Percentiles rank a stretch among this genome's conserved stretches.
Evolutionary conservation across 1,284 basidiomycete species (phyloP).

Genomic region (Leccinum proliferum): DNA sequence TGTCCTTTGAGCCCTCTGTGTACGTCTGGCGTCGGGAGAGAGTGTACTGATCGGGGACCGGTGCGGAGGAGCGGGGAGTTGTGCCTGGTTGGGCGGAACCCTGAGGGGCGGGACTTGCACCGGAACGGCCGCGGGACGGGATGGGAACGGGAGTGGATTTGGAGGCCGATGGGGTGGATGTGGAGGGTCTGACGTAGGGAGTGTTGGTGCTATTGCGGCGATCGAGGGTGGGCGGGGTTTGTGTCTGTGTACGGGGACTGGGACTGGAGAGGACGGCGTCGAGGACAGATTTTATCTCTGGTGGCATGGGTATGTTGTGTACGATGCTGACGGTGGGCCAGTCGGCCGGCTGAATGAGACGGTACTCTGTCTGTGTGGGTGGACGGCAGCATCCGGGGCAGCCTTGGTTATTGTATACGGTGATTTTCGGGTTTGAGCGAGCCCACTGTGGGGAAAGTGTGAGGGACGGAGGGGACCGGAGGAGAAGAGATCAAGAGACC

Average conservation of each 20-base stretch:
- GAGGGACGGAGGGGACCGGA: constrained; percentile 27
- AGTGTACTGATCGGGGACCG: constrained; percentile 36
- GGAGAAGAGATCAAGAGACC: constrained; percentile 36
- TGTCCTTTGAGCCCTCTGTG: constrained; percentile 41
- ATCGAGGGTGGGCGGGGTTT: constrained; percentile 35
- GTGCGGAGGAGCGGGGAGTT: constrained; percentile 29
- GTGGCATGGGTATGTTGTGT: constrained; percentile 62
- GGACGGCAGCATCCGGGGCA: constrained; percentile 83
- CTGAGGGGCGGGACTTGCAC: constrained; percentile 29
- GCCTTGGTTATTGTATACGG: constrained; percentile 61
- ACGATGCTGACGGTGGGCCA: constrained; percentile 73
- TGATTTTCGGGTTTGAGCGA: constrained; percentile 46
- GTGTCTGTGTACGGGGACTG: constrained; percentile 20
- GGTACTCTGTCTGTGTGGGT: constrained; percentile 51
- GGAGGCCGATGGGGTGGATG: constrained; percentile 17
- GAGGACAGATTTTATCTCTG: constrained; percentile 60
- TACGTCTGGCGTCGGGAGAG: constrained; percentile 43
- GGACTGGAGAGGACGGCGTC: constrained; percentile 43
- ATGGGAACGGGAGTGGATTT: constrained; percentile 31
- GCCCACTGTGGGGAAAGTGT: constrained; percentile 53
- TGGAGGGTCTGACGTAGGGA: constrained; percentile 32
- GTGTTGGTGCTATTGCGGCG: constrained; percentile 38
- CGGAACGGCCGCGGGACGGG: constrained; percentile 28
- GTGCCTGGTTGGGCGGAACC: constrained; percentile 17
- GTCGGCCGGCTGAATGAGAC: constrained; percentile 63